Evolutionary conservation across 805 yeast genomes (phyloP), one percentile per base, ranked within the genome.

Genomic region (Saccharomycopsis fodiens): DNA sequence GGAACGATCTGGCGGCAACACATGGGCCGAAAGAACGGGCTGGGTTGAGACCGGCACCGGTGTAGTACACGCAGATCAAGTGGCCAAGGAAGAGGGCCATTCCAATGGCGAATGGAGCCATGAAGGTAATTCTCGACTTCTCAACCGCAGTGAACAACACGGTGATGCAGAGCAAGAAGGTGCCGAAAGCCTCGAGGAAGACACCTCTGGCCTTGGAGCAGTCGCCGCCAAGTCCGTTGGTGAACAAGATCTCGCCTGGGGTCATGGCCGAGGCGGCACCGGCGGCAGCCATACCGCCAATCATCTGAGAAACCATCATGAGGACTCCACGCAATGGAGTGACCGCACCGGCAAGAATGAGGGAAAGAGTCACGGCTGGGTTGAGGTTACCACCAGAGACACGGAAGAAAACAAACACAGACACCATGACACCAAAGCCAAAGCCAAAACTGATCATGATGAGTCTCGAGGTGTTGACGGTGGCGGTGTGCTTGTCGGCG

Each of bases 41-140:
- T 47, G 95, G 95, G 73, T 86, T 86, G 59, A 85, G 70, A 61
- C 95, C 95, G 34, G 95, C 94, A 62, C 95, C 95, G 42, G 95
- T 84, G 70, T 76, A 82, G 74, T 73, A 82, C 46, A 87, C 85
- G 60, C 83, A 75, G 56, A 85, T 72, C 70, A 86, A 75, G 63
- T 86, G 95, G 41, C 82, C 94, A 56, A 85, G 68, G 69, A 86
- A 82, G 55, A 86, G 71, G 23, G 95, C 76, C 46, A 86, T 63
- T 63, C 96, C 96, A 65, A 86, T 86, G 59, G 73, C 84, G 50
- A 84, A 72, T 47, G 95, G 93, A 43, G 95, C 94, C 67, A 82
- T 71, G 61, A 70, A 79, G 35, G 89, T 82, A 46, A 84, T 81
- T 54, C 74, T 72, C 57, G 80, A 80, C 64, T 83, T 82, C 67